A percentile compares a stretch with the other conserved stretches of the same genome.
Conservation (phyloP, 164 flowering plant genomes). For the Stephania yunnanensis region DNA sequence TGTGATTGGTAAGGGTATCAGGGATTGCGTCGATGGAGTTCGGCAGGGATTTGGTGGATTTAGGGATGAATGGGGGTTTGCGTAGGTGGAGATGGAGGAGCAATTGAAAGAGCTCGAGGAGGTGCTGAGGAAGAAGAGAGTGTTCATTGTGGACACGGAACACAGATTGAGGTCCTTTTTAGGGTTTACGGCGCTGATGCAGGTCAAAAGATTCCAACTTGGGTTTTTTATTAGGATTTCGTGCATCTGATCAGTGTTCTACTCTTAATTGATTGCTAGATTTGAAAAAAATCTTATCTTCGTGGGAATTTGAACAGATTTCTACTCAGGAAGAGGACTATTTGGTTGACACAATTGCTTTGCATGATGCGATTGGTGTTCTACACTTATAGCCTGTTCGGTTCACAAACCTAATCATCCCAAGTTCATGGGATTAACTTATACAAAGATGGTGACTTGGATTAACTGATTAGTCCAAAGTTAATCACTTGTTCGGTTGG, state of each 20-base stretch:
- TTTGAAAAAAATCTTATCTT: neutral
- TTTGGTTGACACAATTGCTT: constrained; percentile 73
- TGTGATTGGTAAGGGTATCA: constrained; percentile 19
- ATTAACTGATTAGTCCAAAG: too few relatives aligned
- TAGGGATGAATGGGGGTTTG: constrained; percentile 33
- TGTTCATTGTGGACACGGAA: constrained; percentile 88
- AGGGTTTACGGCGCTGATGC: constrained; percentile 85
- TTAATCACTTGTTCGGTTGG: too few relatives aligned
- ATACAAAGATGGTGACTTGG: too few relatives aligned
- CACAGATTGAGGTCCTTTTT: constrained; percentile 80
- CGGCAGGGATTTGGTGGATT: constrained; percentile 3
- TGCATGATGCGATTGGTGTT: constrained; percentile 72
- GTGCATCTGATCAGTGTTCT: neutral
- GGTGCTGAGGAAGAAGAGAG: constrained; percentile 47
- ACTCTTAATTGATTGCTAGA: neutral
- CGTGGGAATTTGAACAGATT: constrained; percentile 37
- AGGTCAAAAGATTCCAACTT: constrained; percentile 36
- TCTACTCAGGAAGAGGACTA: constrained; percentile 72
- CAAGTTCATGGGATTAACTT: too few relatives aligned
- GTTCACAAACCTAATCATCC: too few relatives aligned
- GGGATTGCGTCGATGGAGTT: neutral
- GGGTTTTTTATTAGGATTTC: neutral
- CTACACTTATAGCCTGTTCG: too few relatives aligned
- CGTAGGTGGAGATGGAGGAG: constrained; percentile 65
- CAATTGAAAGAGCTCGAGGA: constrained; percentile 54